Evolutionary conservation across 108 stramenopile species (phyloP), one percentile per base, ranked within the genome.

Genomic region (Nitzschia sp.): DNA sequence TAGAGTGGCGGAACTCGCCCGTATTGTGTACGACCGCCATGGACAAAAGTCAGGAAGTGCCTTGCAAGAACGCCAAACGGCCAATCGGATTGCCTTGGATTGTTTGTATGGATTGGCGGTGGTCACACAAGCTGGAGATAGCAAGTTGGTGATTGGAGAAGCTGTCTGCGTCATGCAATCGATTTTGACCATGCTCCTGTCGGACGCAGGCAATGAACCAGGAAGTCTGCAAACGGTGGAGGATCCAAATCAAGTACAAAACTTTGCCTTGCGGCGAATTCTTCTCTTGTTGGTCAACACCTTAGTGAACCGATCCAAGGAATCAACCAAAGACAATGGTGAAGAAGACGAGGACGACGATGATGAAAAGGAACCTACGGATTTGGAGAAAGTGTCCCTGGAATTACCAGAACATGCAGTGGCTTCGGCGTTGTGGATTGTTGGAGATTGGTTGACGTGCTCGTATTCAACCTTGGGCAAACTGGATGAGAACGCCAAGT

Each of bases 111-210:
- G 99, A 36, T 77, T 99, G 41, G 68, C 97, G 52, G 77, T 90
- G 3, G 71, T 97, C 2, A 81, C 96, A 13, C 82, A 87, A 59
- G 80, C 77, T 34, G 79, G 85, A 27, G 72, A 81, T 57, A 78
- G 93, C 57, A 71, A 47, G n/a, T 38, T 58, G 26, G 92, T 98
- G n/a, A 91, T 96, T 21, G 96, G 96, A 17, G 91, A 96, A 75
- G 90, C 94, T 29, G 87, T 97, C 8, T 71, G 85, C 47, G 92
- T 85, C 2, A 91, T 96, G 77, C 90, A 96, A 34, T 77, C 78
- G 44, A 88, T 99, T 34, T 68, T 98, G 45, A 80, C 96, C 63
- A 89, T 90, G 68, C 77, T 90, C 19, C 66, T 65, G 46, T 73
- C 82, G 33, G 77, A 79, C 32, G 66, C 61, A 27, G 74, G 41